phyloP scores from a whole-genome alignment of 306 rosid species.

The Cercis canadensis region DNA sequence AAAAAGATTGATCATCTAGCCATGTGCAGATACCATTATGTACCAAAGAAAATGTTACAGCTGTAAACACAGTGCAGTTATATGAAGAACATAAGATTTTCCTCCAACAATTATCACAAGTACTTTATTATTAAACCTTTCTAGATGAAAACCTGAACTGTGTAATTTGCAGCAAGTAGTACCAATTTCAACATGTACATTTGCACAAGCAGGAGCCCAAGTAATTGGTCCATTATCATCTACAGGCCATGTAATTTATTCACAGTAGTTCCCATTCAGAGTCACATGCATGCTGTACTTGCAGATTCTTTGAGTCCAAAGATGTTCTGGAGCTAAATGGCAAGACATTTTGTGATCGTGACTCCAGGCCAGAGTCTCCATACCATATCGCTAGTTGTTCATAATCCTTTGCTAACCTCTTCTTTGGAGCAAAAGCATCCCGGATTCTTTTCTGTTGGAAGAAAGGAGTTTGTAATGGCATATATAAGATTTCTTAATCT shows the following conservation, averaged over 20 bases:
- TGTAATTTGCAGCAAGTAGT: conserved; percentile 18
- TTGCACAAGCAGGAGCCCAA: conserved; percentile 4
- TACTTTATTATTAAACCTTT: conserved; percentile 29
- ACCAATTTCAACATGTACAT: conserved; percentile 20
- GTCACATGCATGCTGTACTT: conserved; percentile 55
- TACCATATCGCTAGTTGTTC: conserved; percentile 88
- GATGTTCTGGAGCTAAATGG: conserved; percentile 40
- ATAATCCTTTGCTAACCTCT: conserved; percentile 78
- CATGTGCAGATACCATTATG: conserved; percentile 13
- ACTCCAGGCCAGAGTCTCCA: conserved; percentile 62
- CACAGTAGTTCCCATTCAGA: conserved; percentile 85
- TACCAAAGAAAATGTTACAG: conserved; percentile 29
- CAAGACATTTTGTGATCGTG: conserved; percentile 20
- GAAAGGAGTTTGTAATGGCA: conserved; percentile 14
- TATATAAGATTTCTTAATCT: conserved; percentile 24
- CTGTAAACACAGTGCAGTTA: no score
- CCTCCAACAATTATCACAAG: neutral
- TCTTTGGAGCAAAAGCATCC: conserved; percentile 76
- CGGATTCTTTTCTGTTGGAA: conserved; percentile 65
- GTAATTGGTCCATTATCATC: conserved; percentile 32
- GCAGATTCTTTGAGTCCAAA: conserved; percentile 27
- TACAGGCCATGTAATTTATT: conserved; percentile 37
- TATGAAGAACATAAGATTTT: neutral
- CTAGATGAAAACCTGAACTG: neutral
- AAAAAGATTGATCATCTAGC: conserved; percentile 13